Evolutionary conservation across 2,329 filamentous ascomycete genomes (phyloP), one percentile per base, ranked within the genome.

Genomic region (Orbilia brochopaga): DNA sequence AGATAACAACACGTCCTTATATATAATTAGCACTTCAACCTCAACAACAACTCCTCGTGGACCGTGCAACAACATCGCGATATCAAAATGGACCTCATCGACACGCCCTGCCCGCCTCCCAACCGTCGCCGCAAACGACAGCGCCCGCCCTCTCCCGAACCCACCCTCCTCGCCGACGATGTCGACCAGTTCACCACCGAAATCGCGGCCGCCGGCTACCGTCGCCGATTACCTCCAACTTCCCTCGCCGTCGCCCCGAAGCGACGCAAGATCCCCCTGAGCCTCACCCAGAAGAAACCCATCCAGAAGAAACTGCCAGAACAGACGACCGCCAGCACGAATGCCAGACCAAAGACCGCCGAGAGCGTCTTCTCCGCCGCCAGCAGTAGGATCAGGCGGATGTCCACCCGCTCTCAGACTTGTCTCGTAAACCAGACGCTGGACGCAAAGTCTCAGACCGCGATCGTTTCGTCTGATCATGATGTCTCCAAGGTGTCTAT

Each of bases 71-170:
- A 27, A 53, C 50, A 54, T 54, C 27, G n/a, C n/a, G n/a, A n/a
- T n/a, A 35, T 17, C 35, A 54, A 23, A 6, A 72, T 72, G 67
- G 60, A 65, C 48, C n/a, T 70, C 54, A 10, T 21, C 32, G 66
- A 70, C 32, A 70, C 66, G n/a, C 66, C 66, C 10, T 70, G 66
- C 42, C 66, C 66, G n/a, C 40, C 60, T 17, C 32, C 35, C 32
- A 48, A 51, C 35, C 60, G 67, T 19, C 56, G 61, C 17, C 56
- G 61, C 17, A 72, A 72, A 11, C 60, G 67, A 21, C 55, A 48
- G 24, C 67, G 60, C 37, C 60, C 67, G 15, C n/a, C 56, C 11
- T 72, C 67, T 13, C 66, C 59, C 2, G 50, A 55, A 1, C 57
- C 52, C 10, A 57, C 50, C 24, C 48, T 60, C 40, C 53, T 55